A percentile compares a stretch with the other conserved stretches of the same genome.
Evolutionary conservation across 192 early-diverging fungal species (phyloP).

Genomic region (Umbelopsis isabellina): DNA sequence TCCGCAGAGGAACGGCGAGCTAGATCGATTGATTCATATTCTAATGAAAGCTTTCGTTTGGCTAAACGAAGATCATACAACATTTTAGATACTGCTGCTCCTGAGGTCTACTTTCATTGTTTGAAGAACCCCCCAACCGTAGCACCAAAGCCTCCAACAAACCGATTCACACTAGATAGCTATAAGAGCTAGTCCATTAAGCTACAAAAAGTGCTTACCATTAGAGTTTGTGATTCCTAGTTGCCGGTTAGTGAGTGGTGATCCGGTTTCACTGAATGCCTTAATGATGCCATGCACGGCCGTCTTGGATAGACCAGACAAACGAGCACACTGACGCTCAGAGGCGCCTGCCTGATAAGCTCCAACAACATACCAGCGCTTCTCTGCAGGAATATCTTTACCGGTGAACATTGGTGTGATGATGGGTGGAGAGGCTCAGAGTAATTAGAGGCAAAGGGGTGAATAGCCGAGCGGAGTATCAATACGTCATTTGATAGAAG

Average conservation of each 20-base stretch:
- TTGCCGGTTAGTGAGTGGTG: constrained; percentile 13
- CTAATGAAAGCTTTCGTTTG: constrained; percentile 10
- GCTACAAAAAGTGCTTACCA: neutral
- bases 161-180: neutral
- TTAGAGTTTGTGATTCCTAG: neutral
- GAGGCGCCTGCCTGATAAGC: constrained; percentile 37
- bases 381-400: constrained; percentile 28
- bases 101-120: neutral
- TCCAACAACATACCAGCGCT: constrained; percentile 36
- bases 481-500: constrained; percentile 4
- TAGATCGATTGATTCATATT: neutral
- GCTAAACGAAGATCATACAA: neutral
- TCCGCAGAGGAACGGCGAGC: constrained; percentile 15
- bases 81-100: neutral
- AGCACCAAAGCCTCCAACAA: neutral
- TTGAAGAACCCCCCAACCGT: neutral
- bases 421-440: neutral
- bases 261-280: constrained; percentile 29
- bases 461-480: neutral
- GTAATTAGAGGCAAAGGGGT: neutral
- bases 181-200: neutral
- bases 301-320: constrained; percentile 33
- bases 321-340: constrained; percentile 28
- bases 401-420: constrained; percentile 8
- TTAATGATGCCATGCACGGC: constrained; percentile 30